phyloP scores from a whole-genome alignment of 1,139 yeast genomes.

The Meyerozyma elateridarum region DNA sequence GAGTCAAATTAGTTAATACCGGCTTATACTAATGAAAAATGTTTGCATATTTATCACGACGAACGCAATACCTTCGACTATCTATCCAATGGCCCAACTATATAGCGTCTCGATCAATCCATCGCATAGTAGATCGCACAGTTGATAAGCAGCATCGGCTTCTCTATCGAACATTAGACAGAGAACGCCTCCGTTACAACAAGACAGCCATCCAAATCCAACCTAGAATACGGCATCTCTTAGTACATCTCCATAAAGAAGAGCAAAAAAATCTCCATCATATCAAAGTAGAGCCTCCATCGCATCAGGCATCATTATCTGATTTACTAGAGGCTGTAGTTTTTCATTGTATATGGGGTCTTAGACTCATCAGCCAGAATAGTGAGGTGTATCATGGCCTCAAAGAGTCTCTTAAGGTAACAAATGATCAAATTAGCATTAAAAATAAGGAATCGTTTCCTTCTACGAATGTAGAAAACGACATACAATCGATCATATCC shows the following conservation, averaged over 20 bases:
- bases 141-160: conserved; percentile 5
- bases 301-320: conserved; percentile 3
- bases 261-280: conserved; percentile 7
- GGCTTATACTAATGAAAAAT: too few species aligned
- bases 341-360: conserved; percentile 6
- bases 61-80: too few species aligned
- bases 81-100: too few species aligned
- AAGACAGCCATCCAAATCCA: conserved; percentile 13
- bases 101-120: neutral
- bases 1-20: too few species aligned
- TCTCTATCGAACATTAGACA: conserved; percentile 5
- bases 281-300: conserved; percentile 1
- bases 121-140: neutral
- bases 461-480: too few species aligned
- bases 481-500: too few species aligned
- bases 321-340: conserved; percentile 7
- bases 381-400: too few species aligned
- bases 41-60: too few species aligned
- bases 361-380: too few species aligned
- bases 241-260: conserved; percentile 22
- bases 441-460: too few species aligned
- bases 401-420: too few species aligned
- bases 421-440: too few species aligned
- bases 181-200: conserved; percentile 12
- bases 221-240: conserved; percentile 23